Base-by-base conservation (phyloP, 768 basidiomycete species). In the Boletus pseudo-olivaceus region DNA sequence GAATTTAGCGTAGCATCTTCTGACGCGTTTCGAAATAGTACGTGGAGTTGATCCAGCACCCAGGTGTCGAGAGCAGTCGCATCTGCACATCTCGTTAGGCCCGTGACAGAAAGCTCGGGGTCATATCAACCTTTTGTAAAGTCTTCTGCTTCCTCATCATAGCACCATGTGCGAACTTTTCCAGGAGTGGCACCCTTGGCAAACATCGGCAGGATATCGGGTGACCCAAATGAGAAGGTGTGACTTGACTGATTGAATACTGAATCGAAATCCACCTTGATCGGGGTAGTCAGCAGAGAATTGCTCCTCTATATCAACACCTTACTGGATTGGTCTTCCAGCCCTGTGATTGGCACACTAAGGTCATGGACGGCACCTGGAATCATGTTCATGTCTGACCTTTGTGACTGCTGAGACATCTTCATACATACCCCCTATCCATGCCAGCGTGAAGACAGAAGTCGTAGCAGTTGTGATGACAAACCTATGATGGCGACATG, bases 181-280 rank as follows among this genome's bases (percentile, higher is more conserved):
- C 82, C 84, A 0, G 81, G 80, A 0, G 76, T 76, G 1, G 90
- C 88, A 17, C 89, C 88, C n/a, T 81, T 77, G 8, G 82, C 73
- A 61, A 94, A 94, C 87, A 94, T 93, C 3, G 90, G 90, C 5
- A 93, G 69, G 48, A 94, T 94, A 67, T 94, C 92, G 0, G 92
- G 92, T 2, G 87, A 89, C 1, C 92, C 92, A 55, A 94, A 93
- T 1, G 88, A 87, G 65, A 83, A 94, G 0, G 90, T 90, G 20
- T 78, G 73, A 37, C 77, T 80, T 3, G 90, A 91, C 62, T 84
- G 87, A 62, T 93, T 94, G 69, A 94, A 90, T 14, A 93, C 83
- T 1, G 90, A 91, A 68, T 94, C 91, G 65, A 94, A 93, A 61
- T 91, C 82, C 47, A 93, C 75, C 69, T 78, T 59, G 58, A 40